phyloP scores from a whole-genome alignment of 306 rosid species.

The Cajanus cajan region DNA sequence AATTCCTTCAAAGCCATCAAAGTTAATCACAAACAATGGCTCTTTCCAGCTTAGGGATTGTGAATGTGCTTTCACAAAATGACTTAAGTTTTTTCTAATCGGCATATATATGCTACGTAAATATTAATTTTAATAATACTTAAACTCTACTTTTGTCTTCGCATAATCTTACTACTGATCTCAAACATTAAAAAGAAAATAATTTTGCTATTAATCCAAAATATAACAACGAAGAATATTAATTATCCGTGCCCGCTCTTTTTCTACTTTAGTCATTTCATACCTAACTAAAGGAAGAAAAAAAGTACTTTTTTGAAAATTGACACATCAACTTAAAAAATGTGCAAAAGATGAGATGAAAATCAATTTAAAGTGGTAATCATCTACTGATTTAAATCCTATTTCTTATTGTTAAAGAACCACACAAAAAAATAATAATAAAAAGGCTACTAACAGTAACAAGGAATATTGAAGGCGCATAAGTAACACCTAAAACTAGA shows the following conservation, averaged over 20 bases:
- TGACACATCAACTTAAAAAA: background rate
- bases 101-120: background rate
- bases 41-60: constrained; percentile 15
- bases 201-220: background rate
- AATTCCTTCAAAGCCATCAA: background rate
- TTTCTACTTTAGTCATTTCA: constrained; percentile 29
- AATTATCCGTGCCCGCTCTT: background rate
- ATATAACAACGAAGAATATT: background rate
- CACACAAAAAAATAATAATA: no score
- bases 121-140: background rate
- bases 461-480: background rate
- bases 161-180: background rate
- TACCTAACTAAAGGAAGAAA: constrained; percentile 17
- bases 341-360: background rate
- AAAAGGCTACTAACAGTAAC: background rate
- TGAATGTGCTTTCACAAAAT: constrained; percentile 9
- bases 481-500: background rate
- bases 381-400: background rate
- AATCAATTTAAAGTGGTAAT: background rate
- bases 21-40: constrained; percentile 15
- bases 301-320: background rate
- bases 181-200: background rate
- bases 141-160: background rate
- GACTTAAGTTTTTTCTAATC: background rate
- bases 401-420: background rate